These are phyloP conservation scores for Solanum verrucosum DNA, from an alignment of 257 asterid species.

Conservation along the genomic window DNA sequence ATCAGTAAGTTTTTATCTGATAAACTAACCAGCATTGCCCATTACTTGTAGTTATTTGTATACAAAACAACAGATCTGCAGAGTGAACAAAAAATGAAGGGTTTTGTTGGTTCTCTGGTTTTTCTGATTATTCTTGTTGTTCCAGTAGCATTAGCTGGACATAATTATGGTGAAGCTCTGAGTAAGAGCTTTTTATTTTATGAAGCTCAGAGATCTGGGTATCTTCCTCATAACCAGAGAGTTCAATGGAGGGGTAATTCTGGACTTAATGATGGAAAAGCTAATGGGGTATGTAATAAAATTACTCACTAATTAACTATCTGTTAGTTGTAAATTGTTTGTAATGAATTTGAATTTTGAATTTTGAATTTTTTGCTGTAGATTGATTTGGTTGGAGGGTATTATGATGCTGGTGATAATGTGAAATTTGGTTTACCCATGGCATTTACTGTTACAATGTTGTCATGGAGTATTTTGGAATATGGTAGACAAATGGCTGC, in stretches of 20 bases:
- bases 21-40: conserved; percentile 15
- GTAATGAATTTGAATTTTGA: not conserved
- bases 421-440: conserved; percentile 93
- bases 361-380: conserved; percentile 1
- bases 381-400: conserved; percentile 98
- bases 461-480: conserved; percentile 90
- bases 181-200: conserved; percentile 77
- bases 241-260: conserved; percentile 92
- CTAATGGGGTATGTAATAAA: conserved; percentile 50
- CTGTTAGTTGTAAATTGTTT: not conserved
- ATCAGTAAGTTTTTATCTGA: conserved; percentile 21
- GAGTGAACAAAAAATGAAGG: conserved; percentile 29
- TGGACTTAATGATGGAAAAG: conserved; percentile 82
- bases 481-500: conserved; percentile 72
- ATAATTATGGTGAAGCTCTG: conserved; percentile 78
- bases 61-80: conserved; percentile 27
- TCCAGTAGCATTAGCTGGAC: conserved; percentile 56
- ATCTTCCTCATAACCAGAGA: conserved; percentile 63
- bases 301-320: not conserved
- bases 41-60: not conserved
- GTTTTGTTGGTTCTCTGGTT: conserved; percentile 29
- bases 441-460: conserved; percentile 93
- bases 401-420: conserved; percentile 98
- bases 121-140: conserved; percentile 31
- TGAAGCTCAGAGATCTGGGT: conserved; percentile 99